Conservation (phyloP, 805 yeast genomes). For the Kodamaea laetipori region DNA sequence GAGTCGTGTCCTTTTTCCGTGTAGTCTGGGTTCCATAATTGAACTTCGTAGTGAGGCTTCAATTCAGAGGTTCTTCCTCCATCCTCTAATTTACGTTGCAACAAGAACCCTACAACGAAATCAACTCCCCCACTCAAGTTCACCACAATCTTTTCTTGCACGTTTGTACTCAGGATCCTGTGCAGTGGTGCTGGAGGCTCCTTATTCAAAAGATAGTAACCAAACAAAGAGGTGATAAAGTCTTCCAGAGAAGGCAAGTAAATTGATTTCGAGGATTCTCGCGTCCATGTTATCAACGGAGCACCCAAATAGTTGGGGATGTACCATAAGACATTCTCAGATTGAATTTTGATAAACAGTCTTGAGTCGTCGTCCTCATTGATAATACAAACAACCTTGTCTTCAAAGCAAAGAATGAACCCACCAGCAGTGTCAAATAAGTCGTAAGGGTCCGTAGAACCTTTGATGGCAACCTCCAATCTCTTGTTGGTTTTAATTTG, state of each 20-base stretch:
- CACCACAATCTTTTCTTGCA: slow-evolving; percentile 56
- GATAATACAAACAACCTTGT: slow-evolving; percentile 58
- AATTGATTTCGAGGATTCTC: slow-evolving; percentile 45
- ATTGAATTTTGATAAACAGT: slow-evolving; percentile 61
- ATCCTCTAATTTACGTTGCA: slow-evolving; percentile 46
- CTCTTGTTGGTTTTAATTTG: slow-evolving; percentile 48
- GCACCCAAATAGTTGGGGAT: slow-evolving; percentile 72
- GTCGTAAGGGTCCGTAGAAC: slow-evolving; percentile 77
- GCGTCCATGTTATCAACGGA: slow-evolving; percentile 57
- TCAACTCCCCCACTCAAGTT: slow-evolving; percentile 61
- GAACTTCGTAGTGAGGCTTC: slow-evolving; percentile 61
- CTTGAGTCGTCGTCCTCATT: slow-evolving; percentile 71
- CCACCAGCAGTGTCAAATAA: slow-evolving; percentile 72
- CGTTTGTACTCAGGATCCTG: neutral
- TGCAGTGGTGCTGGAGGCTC: slow-evolving; percentile 6
- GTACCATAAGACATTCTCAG: slow-evolving; percentile 66
- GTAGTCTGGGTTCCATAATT: slow-evolving; percentile 58
- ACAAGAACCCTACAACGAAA: slow-evolving; percentile 58
- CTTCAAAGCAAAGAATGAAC: slow-evolving; percentile 69
- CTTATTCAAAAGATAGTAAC: slow-evolving; percentile 45
- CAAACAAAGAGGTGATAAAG: slow-evolving; percentile 49
- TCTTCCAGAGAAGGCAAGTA: slow-evolving; percentile 49
- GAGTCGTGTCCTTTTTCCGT: slow-evolving; percentile 41
- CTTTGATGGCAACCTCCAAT: slow-evolving; percentile 65
- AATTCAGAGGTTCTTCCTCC: slow-evolving; percentile 46